phyloP scores from a whole-genome alignment of 106 monocot genomes.

The Xerophyta viscosa region DNA sequence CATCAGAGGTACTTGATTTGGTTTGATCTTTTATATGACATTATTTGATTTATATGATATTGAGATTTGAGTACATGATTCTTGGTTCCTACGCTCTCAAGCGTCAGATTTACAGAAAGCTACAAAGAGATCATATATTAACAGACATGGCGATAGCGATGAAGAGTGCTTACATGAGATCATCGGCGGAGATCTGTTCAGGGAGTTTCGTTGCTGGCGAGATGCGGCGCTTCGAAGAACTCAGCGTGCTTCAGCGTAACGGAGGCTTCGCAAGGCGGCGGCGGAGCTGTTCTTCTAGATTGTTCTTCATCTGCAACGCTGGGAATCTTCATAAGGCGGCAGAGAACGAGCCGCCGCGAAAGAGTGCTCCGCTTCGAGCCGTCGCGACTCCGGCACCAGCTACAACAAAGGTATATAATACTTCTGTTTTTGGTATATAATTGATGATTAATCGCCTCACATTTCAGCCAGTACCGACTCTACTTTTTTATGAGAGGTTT shows the following conservation, averaged over 20 bases:
- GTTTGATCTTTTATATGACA: too few species aligned
- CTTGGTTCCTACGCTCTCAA: too few species aligned
- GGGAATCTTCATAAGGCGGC: not conserved
- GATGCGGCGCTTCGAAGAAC: not conserved
- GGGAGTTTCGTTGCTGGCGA: not conserved
- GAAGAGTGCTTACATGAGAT: not conserved
- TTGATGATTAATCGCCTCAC: not conserved
- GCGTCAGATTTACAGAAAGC: too few species aligned
- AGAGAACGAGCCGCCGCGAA: not conserved
- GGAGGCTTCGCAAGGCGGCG: not conserved
- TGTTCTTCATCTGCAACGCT: not conserved
- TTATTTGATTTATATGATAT: too few species aligned
- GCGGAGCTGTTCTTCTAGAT: not conserved
- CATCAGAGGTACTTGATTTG: too few species aligned
- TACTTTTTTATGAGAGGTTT: not conserved
- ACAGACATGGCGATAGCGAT: not conserved
- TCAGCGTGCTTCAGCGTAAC: not conserved
- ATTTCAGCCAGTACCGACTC: not conserved
- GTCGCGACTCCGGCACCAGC: not conserved
- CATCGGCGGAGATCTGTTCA: not conserved
- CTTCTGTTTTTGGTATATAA: not conserved
- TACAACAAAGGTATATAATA: not conserved
- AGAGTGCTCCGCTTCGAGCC: not conserved
- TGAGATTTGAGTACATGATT: too few species aligned
- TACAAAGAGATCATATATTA: too few species aligned